Base-by-base conservation (phyloP, 2,329 filamentous ascomycete species). In the Dichotomopilus funicola region DNA sequence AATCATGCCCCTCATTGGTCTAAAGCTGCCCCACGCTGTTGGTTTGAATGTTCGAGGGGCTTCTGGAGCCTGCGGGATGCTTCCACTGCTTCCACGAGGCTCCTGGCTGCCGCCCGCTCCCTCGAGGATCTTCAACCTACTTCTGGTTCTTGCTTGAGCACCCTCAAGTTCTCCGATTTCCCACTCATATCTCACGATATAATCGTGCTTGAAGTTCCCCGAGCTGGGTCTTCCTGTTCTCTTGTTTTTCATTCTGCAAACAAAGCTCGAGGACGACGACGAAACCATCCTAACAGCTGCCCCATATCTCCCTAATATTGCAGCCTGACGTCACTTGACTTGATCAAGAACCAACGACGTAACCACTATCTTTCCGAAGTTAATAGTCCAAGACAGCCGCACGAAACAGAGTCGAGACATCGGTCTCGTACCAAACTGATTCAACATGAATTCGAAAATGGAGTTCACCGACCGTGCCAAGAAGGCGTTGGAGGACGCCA, bases 401-500 rank as follows among this genome's bases (percentile, higher is more conserved):
- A 53, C 49, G n/a, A 56, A 56, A 42, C 51, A 50, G 41, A 53
- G 19, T 31, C 55, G 58, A 59, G 61, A 62, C 61, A 54, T 44
- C 54, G 13, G 57, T 60, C 58, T 62, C 57, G 43, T 50, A 52
- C 46, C 33, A 27, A 37, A 46, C 43, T 43, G 53, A 46, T n/a
- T 50, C 56, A 62, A 49, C 9, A 64, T 91, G 87, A 82, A 80
- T 72, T 81, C 85, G 51, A 82, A 85, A 66, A 89, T 91, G 85
- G 87, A 95, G 70, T 96, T 96, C 71, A 99, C 94, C 63, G 92
- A 97, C 74, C 80, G 88, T 74, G 94, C 89, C 63, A 88, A 91
- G 70, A 89, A 92, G 76, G 88, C 92, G 66, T 80, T 99, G 69
- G 83, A 88, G 66, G 90, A 96, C 71, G 89, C 91, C 71, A 91